Evolutionary conservation across 495 filamentous ascomycete species (phyloP), one percentile per base, ranked within the genome.

Genomic region (Viridothelium virens): DNA sequence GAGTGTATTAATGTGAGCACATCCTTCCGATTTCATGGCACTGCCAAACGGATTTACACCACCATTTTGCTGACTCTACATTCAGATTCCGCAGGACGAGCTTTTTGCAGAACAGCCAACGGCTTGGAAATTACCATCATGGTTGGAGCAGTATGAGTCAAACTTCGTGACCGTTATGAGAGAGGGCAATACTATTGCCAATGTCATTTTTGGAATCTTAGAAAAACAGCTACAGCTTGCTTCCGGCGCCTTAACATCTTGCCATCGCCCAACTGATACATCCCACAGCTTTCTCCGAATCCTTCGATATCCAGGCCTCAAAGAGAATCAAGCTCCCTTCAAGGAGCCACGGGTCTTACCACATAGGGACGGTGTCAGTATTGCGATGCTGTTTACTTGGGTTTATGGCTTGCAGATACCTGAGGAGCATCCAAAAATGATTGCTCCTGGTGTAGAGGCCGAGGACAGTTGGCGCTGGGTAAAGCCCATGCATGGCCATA

Each of bases 401-500:
- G 77, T 86, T 2, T 83, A 83, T 18, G 84, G 85, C 0, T 76
- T 87, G 9, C 84, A 87, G 64, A 53, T 53, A 25, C 48, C 16
- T 16, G 48, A 53, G 48, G 48, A 53, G 48, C n/a, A 18, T 53
- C 48, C 48, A 53, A 18, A 53, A 53, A 14, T 18, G n/a, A 81
- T 86, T 18, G 78, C 78, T 46, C 78, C 78, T 0, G 81, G 82
- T 12, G 37, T 31, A 9, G 44, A 44, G 4, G 53, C 14, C 3
- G 64, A 69, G 67, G 67, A 34, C 63, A 77, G 25, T 79, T 77
- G 77, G 68, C 63, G 76, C 14, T 79, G 71, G 65, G 68, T 79
- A 11, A 68, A 68, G 46, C 79, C 78, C 0, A 61, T 67, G 56
- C 72, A 70, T 18, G 74, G 73, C 16, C 72, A 71, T 67, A 73